Base-by-base conservation (phyloP, 1,139 yeast species). In the Debaryomyces singareniensis region DNA sequence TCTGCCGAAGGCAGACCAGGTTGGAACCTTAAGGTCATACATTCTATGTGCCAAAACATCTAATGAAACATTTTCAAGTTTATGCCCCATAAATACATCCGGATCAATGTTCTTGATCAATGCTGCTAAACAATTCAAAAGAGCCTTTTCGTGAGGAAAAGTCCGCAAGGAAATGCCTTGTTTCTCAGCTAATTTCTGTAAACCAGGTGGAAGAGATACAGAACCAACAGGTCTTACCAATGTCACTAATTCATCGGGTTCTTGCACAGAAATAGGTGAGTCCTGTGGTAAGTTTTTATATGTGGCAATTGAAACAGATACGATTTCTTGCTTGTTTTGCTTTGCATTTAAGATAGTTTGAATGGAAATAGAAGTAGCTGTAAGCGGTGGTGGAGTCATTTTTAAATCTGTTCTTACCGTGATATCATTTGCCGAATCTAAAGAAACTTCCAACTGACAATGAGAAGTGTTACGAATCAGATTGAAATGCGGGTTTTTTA, bases 1-100 rank as follows among this genome's bases (percentile, higher is more conserved):
- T 43, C 97, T 80, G 13, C 98, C 98, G 45, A 93, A 64, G 10
- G 81, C 68, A 15, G 91, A 80, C 84, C 96, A 89, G 3, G 80
- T 77, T 2, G 75, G 61, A 13, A 84, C 79, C 33, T 75, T 71
- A 35, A 79, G 63, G 38, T 82, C 94, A 45, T 75, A 68, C 76
- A 89, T 74, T 42, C 98, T 70, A 43, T 85, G 95, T 24, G 85
- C 72, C 39, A 93, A 59, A 14, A 89, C 82, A 49, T 85, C 95
- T 30, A 89, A 57, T 6, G 89, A 78, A 13, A 84, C 71, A 39
- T 74, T 77, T 41, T 91, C 96, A 37, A 91, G 61, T 40, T 83
- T 70, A 51, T 93, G 97, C 12, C 98, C 98, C 26, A 91, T 53
- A 35, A 86, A 72, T 2, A 89, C 81, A 59, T 93, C 99, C 0